Evolutionary conservation across 2,329 filamentous ascomycete genomes (phyloP), one percentile per base, ranked within the genome.

Genomic region (Xylariaceae sp.): DNA sequence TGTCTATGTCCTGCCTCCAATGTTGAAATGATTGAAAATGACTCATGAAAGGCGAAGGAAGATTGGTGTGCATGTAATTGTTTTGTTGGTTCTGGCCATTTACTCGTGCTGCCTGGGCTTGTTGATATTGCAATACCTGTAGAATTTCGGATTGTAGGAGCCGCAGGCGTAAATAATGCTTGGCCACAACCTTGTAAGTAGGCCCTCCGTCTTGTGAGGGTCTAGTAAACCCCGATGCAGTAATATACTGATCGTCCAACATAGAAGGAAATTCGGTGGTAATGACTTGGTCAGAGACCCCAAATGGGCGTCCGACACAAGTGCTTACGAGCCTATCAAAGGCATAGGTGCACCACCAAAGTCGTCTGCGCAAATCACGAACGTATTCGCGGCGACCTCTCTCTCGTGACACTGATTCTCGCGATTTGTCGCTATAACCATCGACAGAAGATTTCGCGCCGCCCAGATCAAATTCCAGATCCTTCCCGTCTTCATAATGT

Each of bases 331-430:
- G 81, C n/a, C 92, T 81, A 66, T 97, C 92, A 44, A 97, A 82
- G 5, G 88, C 92, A 67, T 97, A 97, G 2, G 91, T 91, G 68
- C 90, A 95, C 92, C 93, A 97, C 90, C 91, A 97, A 12, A 97
- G 73, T 23, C 92, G 80, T 45, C 92, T 79, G 41, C 90, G 82
- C 52, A 95, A 77, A 64, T 97, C 93, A 42, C 92, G 82, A 32
- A 89, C 77, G 77, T 89, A 96, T 65, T 95, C 82, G 46, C 88
- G 79, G 39, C 86, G 79, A 17, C 85, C 74, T 65, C 84, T 66
- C 72, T 86, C 75, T 66, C 74, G 59, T 68, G 65, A 50, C 58
- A 67, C 53, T 58, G 65, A 44, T 53, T 61, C 56, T 59, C 60
- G 58, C 45, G 54, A 49, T 60, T 47, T 67, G 58, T 43, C 55